Percentiles rank a stretch among this genome's conserved stretches.
Conservation (phyloP, 495 filamentous ascomycete genomes). For the Hypoxylon perforatum region DNA sequence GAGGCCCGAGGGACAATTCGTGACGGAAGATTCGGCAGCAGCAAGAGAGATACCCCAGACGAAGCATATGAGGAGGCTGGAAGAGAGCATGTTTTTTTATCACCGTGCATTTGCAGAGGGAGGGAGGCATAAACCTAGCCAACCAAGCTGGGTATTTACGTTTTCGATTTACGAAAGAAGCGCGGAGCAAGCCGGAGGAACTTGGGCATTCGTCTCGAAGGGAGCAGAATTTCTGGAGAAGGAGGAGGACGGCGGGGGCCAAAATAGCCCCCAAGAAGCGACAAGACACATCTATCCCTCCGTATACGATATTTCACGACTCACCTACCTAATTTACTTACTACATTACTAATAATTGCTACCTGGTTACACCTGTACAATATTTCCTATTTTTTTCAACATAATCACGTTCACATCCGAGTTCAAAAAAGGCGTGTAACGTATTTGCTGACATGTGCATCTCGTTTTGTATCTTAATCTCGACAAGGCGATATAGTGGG, state of each 20-base stretch:
- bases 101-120: conserved; percentile 30
- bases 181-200: conserved; percentile 30
- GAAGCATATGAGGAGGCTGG: conserved; percentile 18
- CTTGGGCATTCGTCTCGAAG: background rate
- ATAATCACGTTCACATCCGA: conserved; percentile 18
- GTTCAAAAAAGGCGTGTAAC: conserved; percentile 4
- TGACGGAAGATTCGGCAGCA: conserved; percentile 30
- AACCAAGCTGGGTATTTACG: conserved; percentile 32
- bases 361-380: conserved; percentile 16
- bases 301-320: conserved; percentile 42
- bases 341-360: conserved; percentile 33
- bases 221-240: conserved; percentile 20
- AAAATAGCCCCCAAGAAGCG: conserved; percentile 16
- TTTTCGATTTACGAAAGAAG: conserved; percentile 22
- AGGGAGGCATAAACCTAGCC: conserved; percentile 25
- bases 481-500: conserved; percentile 17
- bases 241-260: conserved; percentile 10
- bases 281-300: too few relatives aligned
- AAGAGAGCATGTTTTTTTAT: conserved; percentile 10
- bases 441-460: conserved; percentile 9
- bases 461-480: conserved; percentile 27
- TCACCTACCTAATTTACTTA: conserved; percentile 27
- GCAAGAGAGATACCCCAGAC: conserved; percentile 38
- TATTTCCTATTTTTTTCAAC: background rate
- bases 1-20: conserved; percentile 14